A percentile compares a stretch with the other conserved stretches of the same genome.
These are phyloP conservation scores for Myrica gale DNA, from an alignment of 306 rosid species.

Conservation along the genomic window DNA sequence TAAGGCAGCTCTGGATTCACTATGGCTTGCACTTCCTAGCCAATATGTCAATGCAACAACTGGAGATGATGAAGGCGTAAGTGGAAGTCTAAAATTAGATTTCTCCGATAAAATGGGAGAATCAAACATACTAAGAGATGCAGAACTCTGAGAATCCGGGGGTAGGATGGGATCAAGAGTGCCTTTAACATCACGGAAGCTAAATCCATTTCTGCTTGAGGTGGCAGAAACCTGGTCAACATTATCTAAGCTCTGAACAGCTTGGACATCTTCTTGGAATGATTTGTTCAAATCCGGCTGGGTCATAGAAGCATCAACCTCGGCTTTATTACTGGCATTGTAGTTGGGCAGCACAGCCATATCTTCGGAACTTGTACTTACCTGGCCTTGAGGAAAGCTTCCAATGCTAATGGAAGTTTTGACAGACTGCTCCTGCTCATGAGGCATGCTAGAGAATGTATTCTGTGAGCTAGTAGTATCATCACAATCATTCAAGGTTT, in stretches of 20 bases:
- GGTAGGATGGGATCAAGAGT: conserved; percentile 43
- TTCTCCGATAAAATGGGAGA: conserved; percentile 86
- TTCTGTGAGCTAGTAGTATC: conserved; percentile 86
- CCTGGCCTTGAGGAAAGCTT: conserved; percentile 90
- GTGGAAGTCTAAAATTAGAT: conserved; percentile 59
- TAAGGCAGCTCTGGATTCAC: conserved; percentile 57
- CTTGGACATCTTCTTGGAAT: conserved; percentile 44
- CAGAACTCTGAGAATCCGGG: conserved; percentile 71
- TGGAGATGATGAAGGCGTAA: conserved; percentile 57
- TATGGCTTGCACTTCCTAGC: conserved; percentile 68
- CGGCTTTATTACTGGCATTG: conserved; percentile 49
- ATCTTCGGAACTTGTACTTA: conserved; percentile 90
- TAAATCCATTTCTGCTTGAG: conserved; percentile 63
- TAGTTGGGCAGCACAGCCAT: conserved; percentile 40
- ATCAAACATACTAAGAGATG: conserved; percentile 55
- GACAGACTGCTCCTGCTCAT: conserved; percentile 72
- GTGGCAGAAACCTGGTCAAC: conserved; percentile 67
- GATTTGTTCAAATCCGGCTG: conserved; percentile 44
- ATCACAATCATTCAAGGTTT: conserved; percentile 67
- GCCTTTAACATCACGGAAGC: conserved; percentile 50
- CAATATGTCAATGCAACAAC: conserved; percentile 78
- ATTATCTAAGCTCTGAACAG: conserved; percentile 59
- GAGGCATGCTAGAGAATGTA: conserved; percentile 87
- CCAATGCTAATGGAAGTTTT: conserved; percentile 90
- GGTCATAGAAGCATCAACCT: conserved; percentile 35